Evolutionary conservation across 331 rosid species (phyloP).

Genomic region (Phaseolus coccineus): DNA sequence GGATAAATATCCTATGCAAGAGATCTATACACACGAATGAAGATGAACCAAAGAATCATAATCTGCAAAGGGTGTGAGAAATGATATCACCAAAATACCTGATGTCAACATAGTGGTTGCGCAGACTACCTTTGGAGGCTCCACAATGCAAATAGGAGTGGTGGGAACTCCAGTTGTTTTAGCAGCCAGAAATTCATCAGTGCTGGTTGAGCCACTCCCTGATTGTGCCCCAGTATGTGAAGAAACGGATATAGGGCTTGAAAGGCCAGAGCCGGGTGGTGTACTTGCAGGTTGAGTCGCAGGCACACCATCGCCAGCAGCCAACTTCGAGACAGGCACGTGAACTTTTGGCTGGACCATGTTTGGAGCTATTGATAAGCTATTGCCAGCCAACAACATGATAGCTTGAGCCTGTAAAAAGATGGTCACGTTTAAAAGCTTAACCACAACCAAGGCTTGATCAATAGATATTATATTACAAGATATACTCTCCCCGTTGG

Average conservation of each 20-base stretch:
- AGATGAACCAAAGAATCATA: neutral
- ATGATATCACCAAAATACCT: slow-evolving; percentile 56
- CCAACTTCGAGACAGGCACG: slow-evolving; percentile 59
- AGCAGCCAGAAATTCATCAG: slow-evolving; percentile 69
- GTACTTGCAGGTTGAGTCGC: slow-evolving; percentile 54
- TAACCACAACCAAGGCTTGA: slow-evolving; percentile 17
- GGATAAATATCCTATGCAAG: neutral
- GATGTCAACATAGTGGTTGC: slow-evolving; percentile 68
- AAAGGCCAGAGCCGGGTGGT: slow-evolving; percentile 56
- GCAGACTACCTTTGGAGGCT: slow-evolving; percentile 60
- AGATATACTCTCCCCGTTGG: slow-evolving; percentile 2
- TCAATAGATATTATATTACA: neutral
- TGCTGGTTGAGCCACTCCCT: slow-evolving; percentile 80
- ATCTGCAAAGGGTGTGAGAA: slow-evolving; percentile 3
- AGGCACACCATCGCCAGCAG: slow-evolving; percentile 53
- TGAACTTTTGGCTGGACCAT: slow-evolving; percentile 58
- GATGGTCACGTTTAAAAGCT: slow-evolving; percentile 34
- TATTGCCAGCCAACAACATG: slow-evolving; percentile 75
- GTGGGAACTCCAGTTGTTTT: slow-evolving; percentile 60
- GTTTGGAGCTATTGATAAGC: slow-evolving; percentile 51
- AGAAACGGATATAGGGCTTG: slow-evolving; percentile 87
- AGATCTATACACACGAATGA: neutral
- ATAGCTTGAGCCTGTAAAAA: slow-evolving; percentile 82
- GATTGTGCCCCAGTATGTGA: slow-evolving; percentile 76
- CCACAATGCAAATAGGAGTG: slow-evolving; percentile 64